Evolutionary conservation across 805 yeast genomes (phyloP).

Genomic region (Torulaspora gathmanii): DNA sequence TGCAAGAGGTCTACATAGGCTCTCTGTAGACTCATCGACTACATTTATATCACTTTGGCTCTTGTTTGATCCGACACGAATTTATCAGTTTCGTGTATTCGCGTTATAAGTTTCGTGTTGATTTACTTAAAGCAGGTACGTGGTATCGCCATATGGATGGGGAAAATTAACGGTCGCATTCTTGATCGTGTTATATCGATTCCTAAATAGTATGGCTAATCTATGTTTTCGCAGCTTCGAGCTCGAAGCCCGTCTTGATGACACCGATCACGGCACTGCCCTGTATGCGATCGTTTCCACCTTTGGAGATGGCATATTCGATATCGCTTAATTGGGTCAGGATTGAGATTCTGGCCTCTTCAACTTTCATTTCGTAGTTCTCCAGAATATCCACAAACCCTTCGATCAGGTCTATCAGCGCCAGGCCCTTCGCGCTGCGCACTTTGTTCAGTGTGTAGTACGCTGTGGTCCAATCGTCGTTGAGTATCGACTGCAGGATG

Average conservation of each 20-base stretch:
- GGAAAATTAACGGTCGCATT: not conserved
- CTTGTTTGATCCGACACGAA: constrained; percentile 2
- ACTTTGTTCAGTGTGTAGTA: constrained; percentile 59
- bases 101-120: constrained; percentile 8
- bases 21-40: not conserved
- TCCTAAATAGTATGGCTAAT: constrained; percentile 5
- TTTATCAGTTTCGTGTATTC: constrained; percentile 6
- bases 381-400: constrained; percentile 71
- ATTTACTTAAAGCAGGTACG: constrained; percentile 2
- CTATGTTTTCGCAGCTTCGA: constrained; percentile 26
- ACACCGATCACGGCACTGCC: constrained; percentile 87
- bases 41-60: not conserved
- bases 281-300: constrained; percentile 88
- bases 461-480: constrained; percentile 84
- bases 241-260: constrained; percentile 50
- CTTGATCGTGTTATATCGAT: constrained; percentile 1
- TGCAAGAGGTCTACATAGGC: no score
- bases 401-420: constrained; percentile 76
- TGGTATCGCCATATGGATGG: constrained; percentile 1
- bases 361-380: constrained; percentile 57
- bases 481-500: constrained; percentile 69
- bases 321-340: constrained; percentile 75
- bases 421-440: constrained; percentile 75
- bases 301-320: constrained; percentile 86
- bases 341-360: constrained; percentile 54